Evolutionary conservation across 257 asterid species (phyloP).

Genomic region (Nicotiana undulata): DNA sequence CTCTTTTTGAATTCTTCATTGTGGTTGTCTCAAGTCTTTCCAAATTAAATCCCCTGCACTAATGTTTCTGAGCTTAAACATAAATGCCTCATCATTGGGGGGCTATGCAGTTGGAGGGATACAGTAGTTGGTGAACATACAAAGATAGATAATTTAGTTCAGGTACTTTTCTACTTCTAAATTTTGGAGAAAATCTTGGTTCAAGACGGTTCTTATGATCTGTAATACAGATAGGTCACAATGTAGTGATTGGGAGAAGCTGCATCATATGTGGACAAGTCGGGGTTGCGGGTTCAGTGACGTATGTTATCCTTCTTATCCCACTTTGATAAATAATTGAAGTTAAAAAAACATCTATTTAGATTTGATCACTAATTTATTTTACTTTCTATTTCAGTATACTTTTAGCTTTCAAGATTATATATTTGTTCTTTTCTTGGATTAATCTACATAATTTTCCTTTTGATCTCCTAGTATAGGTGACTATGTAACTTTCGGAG

Average conservation of each 20-base stretch:
- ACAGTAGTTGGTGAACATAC: slow-evolving; percentile 77
- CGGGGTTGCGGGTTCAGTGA: slow-evolving; percentile 89
- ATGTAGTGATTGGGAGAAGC: slow-evolving; percentile 60
- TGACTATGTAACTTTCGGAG: slow-evolving; percentile 74
- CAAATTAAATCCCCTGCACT: not conserved
- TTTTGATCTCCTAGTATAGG: slow-evolving; percentile 46
- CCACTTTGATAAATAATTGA: not conserved
- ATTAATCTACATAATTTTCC: not conserved
- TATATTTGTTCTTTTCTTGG: not conserved
- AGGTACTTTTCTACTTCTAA: slow-evolving; percentile 36
- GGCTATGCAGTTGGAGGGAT: slow-evolving; percentile 81
- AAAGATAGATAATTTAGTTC: slow-evolving; percentile 88
- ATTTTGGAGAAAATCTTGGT: not conserved
- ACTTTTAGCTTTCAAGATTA: slow-evolving; percentile 8
- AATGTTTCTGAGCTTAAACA: slow-evolving; percentile 7
- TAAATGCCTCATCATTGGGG: not conserved
- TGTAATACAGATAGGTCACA: slow-evolving; percentile 76
- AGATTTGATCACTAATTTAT: not conserved
- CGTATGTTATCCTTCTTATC: slow-evolving; percentile 34
- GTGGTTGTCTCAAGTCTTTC: not conserved
- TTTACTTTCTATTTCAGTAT: slow-evolving; percentile 10
- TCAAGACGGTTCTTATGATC: slow-evolving; percentile 12
- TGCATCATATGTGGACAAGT: slow-evolving; percentile 90
- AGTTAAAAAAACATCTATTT: not conserved
- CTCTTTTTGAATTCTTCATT: slow-evolving; percentile 5